Evolutionary conservation across 2,329 filamentous ascomycete genomes (phyloP).

Genomic region (Plenodomus biglobosus): DNA sequence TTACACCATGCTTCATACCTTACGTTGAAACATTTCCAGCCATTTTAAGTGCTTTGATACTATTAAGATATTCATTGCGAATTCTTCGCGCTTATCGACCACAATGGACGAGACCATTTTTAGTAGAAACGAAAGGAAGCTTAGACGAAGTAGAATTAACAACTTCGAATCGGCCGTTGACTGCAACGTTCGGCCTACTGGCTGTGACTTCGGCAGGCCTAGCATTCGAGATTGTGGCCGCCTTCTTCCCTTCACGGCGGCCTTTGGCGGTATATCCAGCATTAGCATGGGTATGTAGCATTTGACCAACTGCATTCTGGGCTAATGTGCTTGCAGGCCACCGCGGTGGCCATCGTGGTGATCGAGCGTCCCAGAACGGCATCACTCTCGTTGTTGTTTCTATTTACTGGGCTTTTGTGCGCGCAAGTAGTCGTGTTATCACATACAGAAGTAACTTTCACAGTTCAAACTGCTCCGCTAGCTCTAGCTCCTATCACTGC

Average conservation of each 20-base stretch:
- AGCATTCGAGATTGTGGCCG: constrained; percentile 26
- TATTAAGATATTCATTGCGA: constrained; percentile 41
- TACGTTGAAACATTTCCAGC: constrained; percentile 44
- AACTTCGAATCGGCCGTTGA: constrained; percentile 30
- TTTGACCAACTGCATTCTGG: background rate
- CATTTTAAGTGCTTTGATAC: constrained; percentile 40
- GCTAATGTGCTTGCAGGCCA: constrained; percentile 36
- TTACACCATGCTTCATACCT: constrained; percentile 47
- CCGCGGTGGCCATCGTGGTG: constrained; percentile 40
- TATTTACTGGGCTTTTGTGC: constrained; percentile 40
- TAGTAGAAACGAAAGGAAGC: constrained; percentile 39
- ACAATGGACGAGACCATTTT: constrained; percentile 56
- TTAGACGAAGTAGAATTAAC: constrained; percentile 36
- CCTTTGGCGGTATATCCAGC: constrained; percentile 29
- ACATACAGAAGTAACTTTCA: constrained; percentile 12
- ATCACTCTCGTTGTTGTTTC: constrained; percentile 44
- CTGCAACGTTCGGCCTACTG: constrained; percentile 29
- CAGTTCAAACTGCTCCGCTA: constrained; percentile 39
- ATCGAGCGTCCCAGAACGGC: constrained; percentile 47
- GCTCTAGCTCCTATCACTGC: constrained; percentile 46
- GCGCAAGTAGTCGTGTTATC: constrained; percentile 41
- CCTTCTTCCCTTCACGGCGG: constrained; percentile 23
- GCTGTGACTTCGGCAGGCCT: constrained; percentile 30
- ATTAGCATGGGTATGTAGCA: constrained; percentile 37
- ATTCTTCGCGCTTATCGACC: constrained; percentile 45